Percentiles rank a stretch among this genome's conserved stretches.
These are phyloP conservation scores for Erodium texanum DNA, from an alignment of 441 rosid genomes.

Conservation along the genomic window DNA sequence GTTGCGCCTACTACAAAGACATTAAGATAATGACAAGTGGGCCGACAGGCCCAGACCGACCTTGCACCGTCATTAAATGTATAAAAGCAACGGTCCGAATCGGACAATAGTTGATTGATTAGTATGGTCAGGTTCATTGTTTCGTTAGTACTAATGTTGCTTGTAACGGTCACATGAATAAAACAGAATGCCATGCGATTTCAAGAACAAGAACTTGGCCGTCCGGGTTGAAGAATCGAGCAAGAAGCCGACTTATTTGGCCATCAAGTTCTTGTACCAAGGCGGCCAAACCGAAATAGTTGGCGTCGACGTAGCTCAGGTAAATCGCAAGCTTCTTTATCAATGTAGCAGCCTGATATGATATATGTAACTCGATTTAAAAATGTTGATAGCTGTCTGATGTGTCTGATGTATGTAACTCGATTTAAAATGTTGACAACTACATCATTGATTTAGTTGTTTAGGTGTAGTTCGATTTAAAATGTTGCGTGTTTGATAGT, in stretches of 20 bases:
- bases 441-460: too few species aligned
- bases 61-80: too few species aligned
- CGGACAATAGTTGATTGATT: too few species aligned
- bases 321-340: neutral
- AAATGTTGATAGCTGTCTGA: too few species aligned
- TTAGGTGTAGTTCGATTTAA: too few species aligned
- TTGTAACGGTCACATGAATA: neutral
- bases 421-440: too few species aligned
- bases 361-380: neutral
- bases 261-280: slow-evolving; percentile 61
- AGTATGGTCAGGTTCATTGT: neutral
- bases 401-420: neutral
- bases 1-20: neutral
- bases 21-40: too few species aligned
- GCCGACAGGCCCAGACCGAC: too few species aligned
- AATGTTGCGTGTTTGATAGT: too few species aligned
- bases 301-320: slow-evolving; percentile 60
- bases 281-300: slow-evolving; percentile 92
- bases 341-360: too few species aligned
- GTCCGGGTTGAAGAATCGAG: slow-evolving; percentile 86
- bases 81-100: too few species aligned
- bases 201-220: slow-evolving; percentile 50
- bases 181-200: slow-evolving; percentile 75
- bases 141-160: neutral
- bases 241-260: slow-evolving; percentile 52